Conservation (phyloP, 345 rosid species). For the Pseudoturritis turrita region DNA sequence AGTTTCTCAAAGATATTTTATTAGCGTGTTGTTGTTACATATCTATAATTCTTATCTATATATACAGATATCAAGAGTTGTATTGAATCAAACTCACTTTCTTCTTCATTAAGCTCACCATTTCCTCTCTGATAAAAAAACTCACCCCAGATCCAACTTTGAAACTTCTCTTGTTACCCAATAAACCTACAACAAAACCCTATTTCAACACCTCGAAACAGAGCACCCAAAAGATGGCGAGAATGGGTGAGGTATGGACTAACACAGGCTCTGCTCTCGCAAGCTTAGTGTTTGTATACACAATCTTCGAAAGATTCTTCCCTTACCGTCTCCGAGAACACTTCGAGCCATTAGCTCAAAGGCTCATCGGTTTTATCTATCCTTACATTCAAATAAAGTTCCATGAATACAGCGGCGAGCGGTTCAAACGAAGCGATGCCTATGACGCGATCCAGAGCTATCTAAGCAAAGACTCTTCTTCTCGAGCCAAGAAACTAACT, state of each 20-base stretch:
- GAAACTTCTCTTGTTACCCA: background rate
- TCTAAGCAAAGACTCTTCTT: constrained; percentile 32
- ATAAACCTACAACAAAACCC: background rate
- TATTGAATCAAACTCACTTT: background rate
- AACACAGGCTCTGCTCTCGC: constrained; percentile 21
- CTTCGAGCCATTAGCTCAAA: constrained; percentile 13
- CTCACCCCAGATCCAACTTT: background rate
- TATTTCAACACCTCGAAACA: background rate
- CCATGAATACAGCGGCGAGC: constrained; percentile 32
- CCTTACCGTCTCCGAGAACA: constrained; percentile 20
- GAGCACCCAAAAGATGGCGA: background rate
- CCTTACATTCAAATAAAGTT: constrained; percentile 43
- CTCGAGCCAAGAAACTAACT: constrained; percentile 41
- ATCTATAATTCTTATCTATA: background rate
- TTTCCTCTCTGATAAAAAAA: background rate
- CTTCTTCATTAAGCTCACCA: background rate
- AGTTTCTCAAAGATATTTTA: background rate
- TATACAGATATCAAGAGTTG: background rate
- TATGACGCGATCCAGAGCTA: constrained; percentile 36
- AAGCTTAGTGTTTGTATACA: constrained; percentile 21
- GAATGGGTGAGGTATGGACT: constrained; percentile 13
- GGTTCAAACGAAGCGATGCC: constrained; percentile 28
- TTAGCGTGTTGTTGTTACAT: background rate
- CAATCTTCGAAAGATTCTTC: constrained; percentile 23
- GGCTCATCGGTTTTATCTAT: constrained; percentile 6